These are phyloP conservation scores for Tetratostichococcus sp. DNA, from an alignment of 139 green algal genomes.

Conservation along the genomic window DNA sequence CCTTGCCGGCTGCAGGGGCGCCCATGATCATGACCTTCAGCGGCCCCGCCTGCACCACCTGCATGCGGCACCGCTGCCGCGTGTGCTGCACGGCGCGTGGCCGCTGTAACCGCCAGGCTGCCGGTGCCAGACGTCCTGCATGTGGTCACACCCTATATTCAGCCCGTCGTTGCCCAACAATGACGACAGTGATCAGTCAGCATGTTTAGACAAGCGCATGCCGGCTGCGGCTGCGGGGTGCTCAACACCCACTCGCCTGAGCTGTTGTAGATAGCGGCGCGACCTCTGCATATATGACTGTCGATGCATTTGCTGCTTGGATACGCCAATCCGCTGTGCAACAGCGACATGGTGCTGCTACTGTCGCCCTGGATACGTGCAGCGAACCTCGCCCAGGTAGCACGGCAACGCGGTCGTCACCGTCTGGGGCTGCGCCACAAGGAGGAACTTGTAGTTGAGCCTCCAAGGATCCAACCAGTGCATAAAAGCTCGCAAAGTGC, in stretches of 20 bases:
- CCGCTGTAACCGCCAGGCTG: background rate
- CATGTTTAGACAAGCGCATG: background rate
- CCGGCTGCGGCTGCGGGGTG: too few species aligned
- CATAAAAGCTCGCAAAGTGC: too few species aligned
- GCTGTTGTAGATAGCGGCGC: too few species aligned
- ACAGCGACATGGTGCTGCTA: background rate
- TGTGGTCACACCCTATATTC: too few species aligned
- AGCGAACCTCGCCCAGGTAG: too few species aligned
- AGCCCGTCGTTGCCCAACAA: too few species aligned
- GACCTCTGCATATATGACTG: background rate
- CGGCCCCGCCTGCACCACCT: conserved; percentile 4
- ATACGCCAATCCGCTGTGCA: background rate
- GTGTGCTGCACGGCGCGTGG: background rate
- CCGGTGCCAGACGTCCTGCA: background rate
- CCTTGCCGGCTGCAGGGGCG: conserved; percentile 94
- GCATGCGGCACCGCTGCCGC: background rate
- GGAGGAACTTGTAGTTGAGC: too few species aligned
- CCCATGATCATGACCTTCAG: conserved; percentile 93
- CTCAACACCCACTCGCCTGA: background rate
- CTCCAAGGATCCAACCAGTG: too few species aligned
- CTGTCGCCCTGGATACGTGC: too few species aligned
- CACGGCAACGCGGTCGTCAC: too few species aligned
- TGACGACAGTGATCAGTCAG: too few species aligned
- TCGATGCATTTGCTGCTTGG: background rate
- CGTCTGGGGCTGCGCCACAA: too few species aligned